Base-by-base conservation (phyloP, 2,329 filamentous ascomycete species). In the Penicillium olsonii region DNA sequence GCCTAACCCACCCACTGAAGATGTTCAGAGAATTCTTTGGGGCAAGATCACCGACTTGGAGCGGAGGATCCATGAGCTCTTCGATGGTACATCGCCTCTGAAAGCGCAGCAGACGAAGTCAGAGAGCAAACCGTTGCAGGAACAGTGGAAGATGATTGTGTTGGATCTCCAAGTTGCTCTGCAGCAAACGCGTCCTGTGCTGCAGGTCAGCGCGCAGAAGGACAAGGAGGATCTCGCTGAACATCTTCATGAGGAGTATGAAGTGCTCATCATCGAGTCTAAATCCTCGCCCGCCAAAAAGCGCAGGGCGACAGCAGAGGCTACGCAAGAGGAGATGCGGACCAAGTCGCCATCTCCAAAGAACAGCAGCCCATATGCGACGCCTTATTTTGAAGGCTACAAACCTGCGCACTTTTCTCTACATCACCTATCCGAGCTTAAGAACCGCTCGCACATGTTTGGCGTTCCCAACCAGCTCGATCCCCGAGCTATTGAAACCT, bases 21-120 rank as follows among this genome's bases (percentile, higher is more conserved):
- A 90, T 37, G 81, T 90, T 0, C 79, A 84, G n/a, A 74, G 84
- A 0, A 82, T 84, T 9, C 78, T 95, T 0, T 78, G 79, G 17
- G 78, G 79, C 2, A 81, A 83, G 10, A 65, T 92, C 0, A 73
- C 75, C 11, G 72, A 72, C 0, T 85, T 92, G 52, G 78, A 81
- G 0, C 70, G 75, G 0, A 63, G 74, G 0, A 75, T 90, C 1
- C 74, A 78, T 4, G 70, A 73, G 0, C 73, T 84, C 1, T 69
- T 88, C 5, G 74, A 79, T 17, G 78, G 83, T 7, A 76, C 78
- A 0, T 24, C n/a, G 9, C 12, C 37, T 18, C 2, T 35, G 50
- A n/a, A 12, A 4, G 14, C 7, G 5, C 29, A n/a, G 29, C 12
- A 12, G 5, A 2, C 5, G 6, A n/a, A 31, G 12, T 7, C 66